Percentiles rank a stretch among this genome's conserved stretches.
Conservation (phyloP, 768 basidiomycete genomes). For the Lentinula raphanica region DNA sequence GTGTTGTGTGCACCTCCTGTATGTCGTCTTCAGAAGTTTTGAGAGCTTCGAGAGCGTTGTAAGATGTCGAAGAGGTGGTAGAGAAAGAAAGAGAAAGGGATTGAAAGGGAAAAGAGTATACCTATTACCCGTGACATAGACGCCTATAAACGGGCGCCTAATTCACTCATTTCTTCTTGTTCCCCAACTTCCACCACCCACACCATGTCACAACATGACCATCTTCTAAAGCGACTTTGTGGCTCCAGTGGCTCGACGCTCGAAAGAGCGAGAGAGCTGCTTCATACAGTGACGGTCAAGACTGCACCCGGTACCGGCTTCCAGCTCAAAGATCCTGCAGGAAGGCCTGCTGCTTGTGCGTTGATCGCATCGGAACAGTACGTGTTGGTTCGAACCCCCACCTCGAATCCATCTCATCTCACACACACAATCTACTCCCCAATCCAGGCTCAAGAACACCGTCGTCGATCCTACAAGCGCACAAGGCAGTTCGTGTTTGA, state of each 20-base stretch:
- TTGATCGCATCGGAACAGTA: constrained; percentile 46
- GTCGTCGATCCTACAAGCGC: constrained; percentile 7
- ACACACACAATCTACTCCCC: too few species aligned
- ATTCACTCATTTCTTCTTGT: too few species aligned
- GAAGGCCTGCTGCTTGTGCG: constrained; percentile 46
- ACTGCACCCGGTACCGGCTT: constrained; percentile 48
- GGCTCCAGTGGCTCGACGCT: constrained; percentile 29
- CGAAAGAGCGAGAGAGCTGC: constrained; percentile 24
- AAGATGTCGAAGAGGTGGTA: too few species aligned
- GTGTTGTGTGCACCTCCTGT: too few species aligned
- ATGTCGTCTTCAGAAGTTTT: too few species aligned
- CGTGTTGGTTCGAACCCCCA: constrained; percentile 2
- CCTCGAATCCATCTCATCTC: too few species aligned
- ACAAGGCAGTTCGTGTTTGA: constrained; percentile 9
- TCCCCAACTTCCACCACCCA: too few species aligned
- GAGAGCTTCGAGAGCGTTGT: too few species aligned
- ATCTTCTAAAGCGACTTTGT: background rate
- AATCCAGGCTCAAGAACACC: constrained; percentile 11
- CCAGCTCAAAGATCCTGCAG: constrained; percentile 33
- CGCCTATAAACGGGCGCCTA: background rate
- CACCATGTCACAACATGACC: constrained; percentile 5
- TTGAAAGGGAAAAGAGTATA: too few species aligned
- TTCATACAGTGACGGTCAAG: constrained; percentile 32
- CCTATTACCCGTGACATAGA: too few species aligned
- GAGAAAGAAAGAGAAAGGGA: too few species aligned